Percentiles rank a stretch among this genome's conserved stretches.
These are phyloP conservation scores for Corynespora cassiicola DNA, from an alignment of 2,329 filamentous ascomycete genomes.

Conservation along the genomic window DNA sequence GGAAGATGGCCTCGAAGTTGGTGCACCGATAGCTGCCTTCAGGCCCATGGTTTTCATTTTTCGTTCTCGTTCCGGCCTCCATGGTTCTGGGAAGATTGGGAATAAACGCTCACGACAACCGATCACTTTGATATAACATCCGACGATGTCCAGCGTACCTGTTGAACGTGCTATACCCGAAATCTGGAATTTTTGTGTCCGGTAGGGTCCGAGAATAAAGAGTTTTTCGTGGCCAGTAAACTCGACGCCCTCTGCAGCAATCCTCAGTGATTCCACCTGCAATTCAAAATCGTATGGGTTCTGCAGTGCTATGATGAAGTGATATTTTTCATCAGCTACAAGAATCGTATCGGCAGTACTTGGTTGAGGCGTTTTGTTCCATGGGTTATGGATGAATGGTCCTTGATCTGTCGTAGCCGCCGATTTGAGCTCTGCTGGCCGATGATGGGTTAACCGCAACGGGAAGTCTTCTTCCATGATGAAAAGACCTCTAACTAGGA, in stretches of 20 bases:
- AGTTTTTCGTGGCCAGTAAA: conserved; percentile 72
- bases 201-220: conserved; percentile 78
- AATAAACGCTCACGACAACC: conserved; percentile 85
- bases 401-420: conserved; percentile 57
- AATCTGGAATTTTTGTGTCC: conserved; percentile 79
- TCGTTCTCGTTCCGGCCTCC: conserved; percentile 71
- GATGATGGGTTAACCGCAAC: conserved; percentile 39
- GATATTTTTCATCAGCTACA: conserved; percentile 78
- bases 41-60: conserved; percentile 82
- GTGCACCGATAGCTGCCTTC: conserved; percentile 54
- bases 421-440: conserved; percentile 38
- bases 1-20: conserved; percentile 50
- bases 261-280: conserved; percentile 79
- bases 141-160: conserved; percentile 76
- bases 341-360: conserved; percentile 69
- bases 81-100: conserved; percentile 79
- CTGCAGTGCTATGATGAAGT: conserved; percentile 83
- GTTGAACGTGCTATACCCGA: conserved; percentile 69
- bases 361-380: conserved; percentile 70
- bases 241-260: conserved; percentile 75
- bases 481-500: conserved; percentile 80
- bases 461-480: conserved; percentile 56
- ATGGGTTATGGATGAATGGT: conserved; percentile 96
- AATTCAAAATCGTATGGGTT: conserved; percentile 95
- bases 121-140: conserved; percentile 79